Base-by-base conservation (phyloP, 2,329 filamentous ascomycete genomes). In the Blumeriella jaapii region DNA sequence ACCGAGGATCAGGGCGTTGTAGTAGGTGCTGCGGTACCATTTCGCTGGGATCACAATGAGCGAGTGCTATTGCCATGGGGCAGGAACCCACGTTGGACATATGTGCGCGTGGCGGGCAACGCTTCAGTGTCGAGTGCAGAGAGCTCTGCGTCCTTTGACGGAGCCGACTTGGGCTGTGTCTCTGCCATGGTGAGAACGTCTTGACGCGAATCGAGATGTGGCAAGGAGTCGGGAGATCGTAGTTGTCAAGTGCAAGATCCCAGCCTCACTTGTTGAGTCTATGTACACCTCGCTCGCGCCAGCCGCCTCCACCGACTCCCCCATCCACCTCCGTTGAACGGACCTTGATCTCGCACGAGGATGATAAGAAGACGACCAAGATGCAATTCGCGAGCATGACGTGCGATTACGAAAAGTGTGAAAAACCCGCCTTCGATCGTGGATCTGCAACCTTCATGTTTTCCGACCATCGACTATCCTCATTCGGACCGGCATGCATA, bases 21-120 rank as follows among this genome's bases (percentile, higher is more conserved):
- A 84, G 46, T 79, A 77, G 0, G 78, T 81, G 1, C 75, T 78
- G 16, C 75, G 71, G 51, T 82, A 71, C 78, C 78, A 82, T 65
- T 68, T 73, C 31, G 46, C 47, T 51, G 13, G 12, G 4, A 16
- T 7, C 13, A 5, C 6, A 5, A 11, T 34, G 17, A 31, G 29
- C 5, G 8, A 11, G 6, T 2, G 19, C 13, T 31, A 19, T 38
- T 18, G 5, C 8, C 6, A 7, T 3, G 14, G 14, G 13, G 27
- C 8, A 12, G 26, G 11, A 12, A 35, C 18, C 11, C 29, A 49
- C 47, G 44, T 17, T 43, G 44, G 6, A 30, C 29, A 20, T 42
- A 40, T 30, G 40, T 33, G 4, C 27, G 33, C 8, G 36, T 32
- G 4, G 35, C 22, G 10, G 39, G 40, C 9, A 40, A 33, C 12